These are phyloP conservation scores for Earliella scabrosa DNA, from an alignment of 1,284 basidiomycete genomes.

Conservation along the genomic window DNA sequence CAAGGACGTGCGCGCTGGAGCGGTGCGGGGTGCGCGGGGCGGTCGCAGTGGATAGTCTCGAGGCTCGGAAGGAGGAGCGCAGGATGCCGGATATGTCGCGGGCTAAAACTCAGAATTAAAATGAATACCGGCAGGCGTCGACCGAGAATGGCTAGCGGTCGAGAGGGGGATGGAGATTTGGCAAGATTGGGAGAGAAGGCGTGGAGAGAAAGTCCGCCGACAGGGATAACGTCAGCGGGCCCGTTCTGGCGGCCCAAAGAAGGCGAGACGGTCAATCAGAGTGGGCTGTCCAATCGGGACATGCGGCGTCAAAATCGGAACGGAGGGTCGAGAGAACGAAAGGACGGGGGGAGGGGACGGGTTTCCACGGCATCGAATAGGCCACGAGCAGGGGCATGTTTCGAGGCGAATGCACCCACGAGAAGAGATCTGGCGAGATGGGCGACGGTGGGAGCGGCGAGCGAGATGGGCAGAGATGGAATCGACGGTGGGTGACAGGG, in stretches of 20 bases:
- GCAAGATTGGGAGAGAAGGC: slow-evolving; percentile 15
- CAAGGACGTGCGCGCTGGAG: background rate
- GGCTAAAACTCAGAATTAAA: slow-evolving; percentile 13
- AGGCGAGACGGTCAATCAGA: slow-evolving; percentile 16
- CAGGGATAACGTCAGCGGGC: slow-evolving; percentile 27
- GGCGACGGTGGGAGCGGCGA: slow-evolving; percentile 23
- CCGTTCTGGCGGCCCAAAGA: slow-evolving; percentile 10
- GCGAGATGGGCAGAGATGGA: slow-evolving; percentile 30
- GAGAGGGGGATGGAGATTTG: slow-evolving; percentile 22
- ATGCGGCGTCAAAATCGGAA: slow-evolving; percentile 31
- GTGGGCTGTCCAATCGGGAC: slow-evolving; percentile 33
- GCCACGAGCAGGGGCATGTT: slow-evolving; percentile 23
- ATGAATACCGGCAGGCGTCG: slow-evolving; percentile 16
- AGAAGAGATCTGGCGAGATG: slow-evolving; percentile 21
- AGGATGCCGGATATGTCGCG: slow-evolving; percentile 9
- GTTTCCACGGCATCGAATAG: slow-evolving; percentile 26
- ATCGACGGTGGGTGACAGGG: slow-evolving; percentile 33
- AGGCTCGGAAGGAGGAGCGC: too few relatives aligned
- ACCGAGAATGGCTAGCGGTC: slow-evolving; percentile 11
- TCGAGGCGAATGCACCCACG: slow-evolving; percentile 20
- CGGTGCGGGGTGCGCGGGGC: slow-evolving; percentile 6
- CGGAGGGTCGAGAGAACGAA: slow-evolving; percentile 33
- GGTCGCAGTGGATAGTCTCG: slow-evolving; percentile 1
- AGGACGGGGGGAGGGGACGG: slow-evolving; percentile 20
- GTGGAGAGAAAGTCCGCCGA: slow-evolving; percentile 25